Evolutionary conservation across 345 rosid genomes (phyloP), one percentile per base, ranked within the genome.

Genomic region (Lepidium aucheri): DNA sequence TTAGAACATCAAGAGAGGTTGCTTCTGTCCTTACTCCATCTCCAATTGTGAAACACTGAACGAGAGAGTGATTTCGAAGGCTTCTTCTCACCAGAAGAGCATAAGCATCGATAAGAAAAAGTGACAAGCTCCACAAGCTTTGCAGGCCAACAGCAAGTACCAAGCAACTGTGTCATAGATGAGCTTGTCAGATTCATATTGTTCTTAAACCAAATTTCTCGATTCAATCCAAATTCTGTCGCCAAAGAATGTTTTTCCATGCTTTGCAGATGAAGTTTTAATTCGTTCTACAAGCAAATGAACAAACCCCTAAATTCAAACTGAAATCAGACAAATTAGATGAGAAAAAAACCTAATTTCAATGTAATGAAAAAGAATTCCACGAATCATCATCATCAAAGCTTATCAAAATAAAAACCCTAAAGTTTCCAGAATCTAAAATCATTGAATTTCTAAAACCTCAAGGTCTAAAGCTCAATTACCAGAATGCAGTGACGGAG

Each of bases 401-500:
- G 13, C n/a, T 40, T 43, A 30, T 34, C 44, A 47, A 63, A 12
- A 10, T 6, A 26, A 39, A 63, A 46, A 7, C 36, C 70, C 70
- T 40, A 63, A 55, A 24, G 5, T 39, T 44, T 30, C 2, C 15
- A 49, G 53, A 72, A 47, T 56, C 53, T 49, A 49, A 64, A 30
- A 18, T 8, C 52, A 58, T 51, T 30, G 26, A 35, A 43, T 18
- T 53, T 4, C 50, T 38, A 40, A 60, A 39, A 50, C 6, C 6
- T n/a, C 2, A 7, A 36, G 20, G 39, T 15, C 1, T 28, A 16
- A 7, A 57, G 63, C 14, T 42, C 1, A 13, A 33, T 17, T 76
- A 85, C 97, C 93, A 76, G 69, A 91, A 86, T 5, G 97, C 93
- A 2, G 89, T 80, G 70, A 81, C 83, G 22, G 84, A 72, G 39